Base-by-base conservation (phyloP, 148 eudicot species). In the Chenopodium berlandieri region DNA sequence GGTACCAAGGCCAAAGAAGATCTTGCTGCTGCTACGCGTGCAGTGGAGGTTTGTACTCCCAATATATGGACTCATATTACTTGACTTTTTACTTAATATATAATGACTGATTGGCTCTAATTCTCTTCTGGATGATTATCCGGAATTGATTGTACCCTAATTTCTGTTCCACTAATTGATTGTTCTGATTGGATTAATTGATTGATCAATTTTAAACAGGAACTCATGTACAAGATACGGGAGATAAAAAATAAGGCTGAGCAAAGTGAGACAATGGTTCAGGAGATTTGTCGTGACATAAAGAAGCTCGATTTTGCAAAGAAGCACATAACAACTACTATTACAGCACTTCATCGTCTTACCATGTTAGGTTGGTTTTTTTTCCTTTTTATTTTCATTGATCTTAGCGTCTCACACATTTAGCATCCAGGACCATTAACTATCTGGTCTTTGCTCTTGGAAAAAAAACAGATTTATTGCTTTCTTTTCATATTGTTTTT, bases 231-330 rank as follows among this genome's bases (percentile, higher is more conserved):
- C 83, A 96, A 96, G 85, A 94, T 92, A 83, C 91, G 94, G 70
- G 99, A 92, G 86, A 94, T 96, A 74, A 94, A 96, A 88, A 96
- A 92, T 40, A 94, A 96, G 83, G 99, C 99, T 72, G 98, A 94
- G 86, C 98, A 96, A 87, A 96, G 99, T 80, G 99, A 96, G 84
- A 92, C 98, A 73, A 94, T 94, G 99, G 99, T 96, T 84, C 97
- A 96, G 88, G 98, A 96, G 86, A 96, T 96, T 88, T 96, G 99
- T 72, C 99, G 99, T 84, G 99, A 96, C 83, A 96, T 96, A 46
- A 96, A 96, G 85, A 96, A 96, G 89, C 87, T 96, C 58, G 99
- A 96, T 87, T 96, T 96, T 83, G 98, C 98, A 31, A 96, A 96
- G 82, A 96, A 96, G 86, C 98, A 96, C 86, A 94, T 96, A 85